These are phyloP conservation scores for Sugiyamaella lignohabitans DNA, from an alignment of 805 yeast species.

Conservation along the genomic window DNA sequence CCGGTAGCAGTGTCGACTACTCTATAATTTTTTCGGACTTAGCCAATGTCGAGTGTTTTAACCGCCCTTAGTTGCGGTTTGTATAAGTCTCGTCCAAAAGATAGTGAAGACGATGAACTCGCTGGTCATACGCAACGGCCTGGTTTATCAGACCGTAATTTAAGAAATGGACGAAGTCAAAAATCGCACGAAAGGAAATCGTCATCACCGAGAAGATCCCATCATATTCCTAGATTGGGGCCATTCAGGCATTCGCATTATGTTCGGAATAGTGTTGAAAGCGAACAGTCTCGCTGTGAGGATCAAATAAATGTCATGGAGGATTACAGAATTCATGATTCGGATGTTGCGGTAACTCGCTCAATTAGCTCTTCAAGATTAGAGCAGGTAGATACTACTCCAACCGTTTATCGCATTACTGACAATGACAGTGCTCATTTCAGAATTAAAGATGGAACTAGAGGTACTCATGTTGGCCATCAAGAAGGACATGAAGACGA, in stretches of 20 bases:
- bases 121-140: too few species aligned
- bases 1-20: too few species aligned
- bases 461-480: background rate
- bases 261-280: background rate
- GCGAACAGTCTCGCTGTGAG: background rate
- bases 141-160: too few species aligned
- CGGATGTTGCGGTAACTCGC: slow-evolving; percentile 10
- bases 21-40: too few species aligned
- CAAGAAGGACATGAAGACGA: background rate
- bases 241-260: background rate
- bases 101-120: too few species aligned
- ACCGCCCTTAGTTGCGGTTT: too few species aligned
- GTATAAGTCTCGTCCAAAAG: too few species aligned
- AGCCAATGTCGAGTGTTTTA: too few species aligned
- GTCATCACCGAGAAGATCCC: background rate
- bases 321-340: slow-evolving; percentile 10
- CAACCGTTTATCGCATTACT: background rate
- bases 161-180: background rate
- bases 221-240: background rate
- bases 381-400: background rate
- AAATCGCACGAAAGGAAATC: too few species aligned
- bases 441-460: background rate
- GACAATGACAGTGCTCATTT: background rate
- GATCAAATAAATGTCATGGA: background rate
- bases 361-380: background rate